These are phyloP conservation scores for Penicillium sclerotigenum DNA, from an alignment of 2,329 filamentous ascomycete genomes.

Conservation along the genomic window DNA sequence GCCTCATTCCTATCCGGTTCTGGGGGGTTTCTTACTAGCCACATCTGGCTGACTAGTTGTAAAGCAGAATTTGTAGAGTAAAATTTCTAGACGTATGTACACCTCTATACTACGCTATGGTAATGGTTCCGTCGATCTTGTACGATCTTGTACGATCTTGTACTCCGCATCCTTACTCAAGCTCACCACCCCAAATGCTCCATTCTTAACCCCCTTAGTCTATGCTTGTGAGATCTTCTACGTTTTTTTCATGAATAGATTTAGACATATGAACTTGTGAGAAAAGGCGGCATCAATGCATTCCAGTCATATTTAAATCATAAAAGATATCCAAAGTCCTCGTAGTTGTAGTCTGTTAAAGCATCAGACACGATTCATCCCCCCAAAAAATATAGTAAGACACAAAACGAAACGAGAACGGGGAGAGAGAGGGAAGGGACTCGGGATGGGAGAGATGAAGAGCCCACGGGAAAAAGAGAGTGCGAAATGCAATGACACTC, in stretches of 20 bases:
- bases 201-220: background rate
- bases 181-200: background rate
- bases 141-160: no score
- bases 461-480: background rate
- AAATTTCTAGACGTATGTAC: no score
- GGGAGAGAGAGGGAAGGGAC: background rate
- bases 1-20: conserved; percentile 3
- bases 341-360: conserved; percentile 12
- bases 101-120: background rate
- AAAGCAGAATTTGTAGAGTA: background rate
- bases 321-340: conserved; percentile 10
- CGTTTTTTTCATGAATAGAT: background rate
- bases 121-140: background rate
- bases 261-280: background rate
- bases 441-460: background rate
- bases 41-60: background rate
- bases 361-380: conserved; percentile 13
- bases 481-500: conserved; percentile 8
- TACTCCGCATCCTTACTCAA: background rate
- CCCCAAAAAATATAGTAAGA: conserved; percentile 26
- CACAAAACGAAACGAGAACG: conserved; percentile 19
- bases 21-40: background rate
- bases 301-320: conserved; percentile 19
- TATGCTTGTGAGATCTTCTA: background rate
- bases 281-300: conserved; percentile 6